Evolutionary conservation across 208 protist genomes (phyloP), one percentile per base, ranked within the genome.

Genomic region (Crithidia thermophila): DNA sequence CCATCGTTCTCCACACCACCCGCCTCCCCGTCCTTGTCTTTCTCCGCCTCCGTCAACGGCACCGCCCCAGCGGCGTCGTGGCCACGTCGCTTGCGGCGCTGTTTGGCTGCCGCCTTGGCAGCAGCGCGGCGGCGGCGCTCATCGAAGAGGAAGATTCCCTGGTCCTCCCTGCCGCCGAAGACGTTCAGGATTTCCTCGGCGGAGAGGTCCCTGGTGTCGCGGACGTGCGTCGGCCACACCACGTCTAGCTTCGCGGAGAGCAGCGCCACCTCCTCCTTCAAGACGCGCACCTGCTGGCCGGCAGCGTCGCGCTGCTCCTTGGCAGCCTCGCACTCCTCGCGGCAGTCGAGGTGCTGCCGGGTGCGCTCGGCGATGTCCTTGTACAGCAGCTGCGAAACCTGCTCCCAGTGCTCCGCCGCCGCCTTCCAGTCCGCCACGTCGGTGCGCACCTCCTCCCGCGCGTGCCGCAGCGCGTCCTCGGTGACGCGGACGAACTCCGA

Each of bases 311-410:
- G 77, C 52, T 86, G 73, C 20, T 77, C 74, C 77, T 94, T 93
- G 25, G 87, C 91, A 45, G 79, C 83, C 57, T 94, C 91, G 46
- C 87, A 95, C 78, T 93, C 92, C 46, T 77, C 86, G 20, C 92
- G 87, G 72, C 86, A 93, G 51, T 80, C 73, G 34, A 85, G 50
- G 69, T 97, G 90, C 14, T 82, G 73, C 59, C 82, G 75, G 0
- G 87, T 91, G 20, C 87, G 92, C 65, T 93, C 81, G 2, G 82
- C 67, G 23, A 95, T 82, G 52, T 97, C 92, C 60, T 89, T 88
- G 81, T 94, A 97, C 8, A 95, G 83, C 67, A 94, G 70, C 72
- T 93, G 82, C 18, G 89, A 57, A n/a, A 93, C 84, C 37, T 87
- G 71, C 75, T 97, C 89, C 92, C 92, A 97, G 68, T 95, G 86